Conservation (phyloP, 169 alveolate species). For the Eimeria sp. region DNA sequence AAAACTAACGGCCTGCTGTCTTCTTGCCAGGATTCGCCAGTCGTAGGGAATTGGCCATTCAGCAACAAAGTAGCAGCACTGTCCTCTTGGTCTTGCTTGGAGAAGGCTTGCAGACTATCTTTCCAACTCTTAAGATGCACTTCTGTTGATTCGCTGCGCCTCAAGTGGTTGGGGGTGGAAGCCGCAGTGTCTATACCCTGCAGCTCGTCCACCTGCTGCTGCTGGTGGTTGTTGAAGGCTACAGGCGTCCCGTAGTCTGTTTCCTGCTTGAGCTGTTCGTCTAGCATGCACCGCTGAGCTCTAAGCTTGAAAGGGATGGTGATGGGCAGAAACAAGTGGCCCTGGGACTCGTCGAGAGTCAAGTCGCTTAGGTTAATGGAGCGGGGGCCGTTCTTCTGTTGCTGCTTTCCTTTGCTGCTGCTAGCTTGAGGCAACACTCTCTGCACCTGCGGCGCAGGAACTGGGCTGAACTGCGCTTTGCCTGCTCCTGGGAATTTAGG, state of each 20-base stretch:
- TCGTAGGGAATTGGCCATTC: background rate
- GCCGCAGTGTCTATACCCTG: constrained; percentile 68
- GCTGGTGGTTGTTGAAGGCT: background rate
- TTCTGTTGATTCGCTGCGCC: background rate
- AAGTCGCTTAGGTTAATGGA: constrained; percentile 31
- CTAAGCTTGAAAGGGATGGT: constrained; percentile 35
- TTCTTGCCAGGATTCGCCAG: background rate
- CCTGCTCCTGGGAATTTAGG: background rate
- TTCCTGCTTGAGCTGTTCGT: background rate
- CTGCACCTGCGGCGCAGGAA: background rate
- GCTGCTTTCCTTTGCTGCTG: background rate
- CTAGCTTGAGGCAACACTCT: background rate
- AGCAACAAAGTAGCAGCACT: constrained; percentile 20
- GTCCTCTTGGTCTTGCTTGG: background rate
- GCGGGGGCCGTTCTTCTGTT: constrained; percentile 1
- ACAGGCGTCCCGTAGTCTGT: background rate
- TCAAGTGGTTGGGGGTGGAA: constrained; percentile 42
- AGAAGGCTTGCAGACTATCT: background rate
- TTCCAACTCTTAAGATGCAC: background rate
- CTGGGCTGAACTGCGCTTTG: background rate
- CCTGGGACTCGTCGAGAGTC: background rate
- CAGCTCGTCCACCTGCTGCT: constrained; percentile 33
- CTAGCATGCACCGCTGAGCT: background rate
- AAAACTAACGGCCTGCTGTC: constrained; percentile 24
- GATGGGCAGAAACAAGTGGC: constrained; percentile 35